Conservation (phyloP, 108 stramenopile species). For the Cyclostephanos tholiformis region DNA sequence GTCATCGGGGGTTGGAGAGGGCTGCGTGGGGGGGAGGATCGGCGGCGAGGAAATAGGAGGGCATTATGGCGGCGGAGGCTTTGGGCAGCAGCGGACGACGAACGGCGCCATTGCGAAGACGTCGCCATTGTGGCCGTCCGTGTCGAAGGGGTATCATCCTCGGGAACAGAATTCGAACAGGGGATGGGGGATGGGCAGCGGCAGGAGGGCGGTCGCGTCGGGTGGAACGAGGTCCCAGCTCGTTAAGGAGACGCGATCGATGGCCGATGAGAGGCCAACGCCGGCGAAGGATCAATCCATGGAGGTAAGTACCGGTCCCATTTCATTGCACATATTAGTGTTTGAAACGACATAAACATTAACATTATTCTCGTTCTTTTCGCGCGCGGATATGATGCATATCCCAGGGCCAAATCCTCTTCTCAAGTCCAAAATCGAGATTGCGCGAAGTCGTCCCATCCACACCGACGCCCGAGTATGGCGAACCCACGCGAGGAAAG, state of each 20-base stretch:
- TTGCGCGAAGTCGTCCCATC: slow-evolving; percentile 26
- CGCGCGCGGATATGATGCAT: neutral
- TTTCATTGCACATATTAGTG: neutral
- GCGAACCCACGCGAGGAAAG: slow-evolving; percentile 17
- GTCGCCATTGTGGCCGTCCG: neutral
- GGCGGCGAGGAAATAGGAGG: neutral
- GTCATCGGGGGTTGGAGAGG: too few species aligned
- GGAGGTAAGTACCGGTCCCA: slow-evolving; percentile 23
- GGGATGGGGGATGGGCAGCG: neutral
- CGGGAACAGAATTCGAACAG: slow-evolving; percentile 6
- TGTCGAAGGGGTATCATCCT: slow-evolving; percentile 11
- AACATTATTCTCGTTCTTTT: neutral
- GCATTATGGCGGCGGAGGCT: neutral
- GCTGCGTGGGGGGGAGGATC: slow-evolving; percentile 6
- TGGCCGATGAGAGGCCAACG: slow-evolving; percentile 28
- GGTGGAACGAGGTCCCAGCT: slow-evolving; percentile 19
- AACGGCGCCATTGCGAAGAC: too few species aligned
- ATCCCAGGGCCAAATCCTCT: slow-evolving; percentile 33
- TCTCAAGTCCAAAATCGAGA: slow-evolving; percentile 22
- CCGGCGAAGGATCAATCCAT: slow-evolving; percentile 36
- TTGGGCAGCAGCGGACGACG: neutral
- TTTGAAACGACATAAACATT: neutral
- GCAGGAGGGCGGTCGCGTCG: neutral
- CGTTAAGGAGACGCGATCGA: slow-evolving; percentile 13
- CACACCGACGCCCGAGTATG: slow-evolving; percentile 33